Base-by-base conservation (phyloP, 306 rosid genomes). In the Lathyrus aphaca region DNA sequence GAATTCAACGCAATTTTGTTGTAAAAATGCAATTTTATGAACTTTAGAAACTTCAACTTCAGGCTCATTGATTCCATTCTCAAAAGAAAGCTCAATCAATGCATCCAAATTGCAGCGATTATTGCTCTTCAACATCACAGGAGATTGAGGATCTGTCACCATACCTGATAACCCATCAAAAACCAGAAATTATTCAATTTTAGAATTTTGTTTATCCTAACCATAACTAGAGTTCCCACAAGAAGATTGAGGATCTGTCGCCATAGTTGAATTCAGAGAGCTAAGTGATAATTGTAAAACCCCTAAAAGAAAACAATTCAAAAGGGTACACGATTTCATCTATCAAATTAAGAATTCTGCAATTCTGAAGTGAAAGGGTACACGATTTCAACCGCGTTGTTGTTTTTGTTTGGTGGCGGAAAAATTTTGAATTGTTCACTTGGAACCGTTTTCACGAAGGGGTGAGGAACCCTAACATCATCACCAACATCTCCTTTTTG, bases 11-110 rank as follows among this genome's bases (percentile, higher is more conserved):
- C 19, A 49, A 63, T 71, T 43, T 14, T 18, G 45, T 11, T 5
- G 66, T 53, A 12, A 32, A 50, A 53, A 49, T 32, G 51, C 43
- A 40, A 61, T 77, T 65, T 70, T 93, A 11, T 13, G 81, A 5
- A 61, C 45, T 53, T 79, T 73, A 9, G 56, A 79, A 69, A 66
- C 72, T 63, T 82, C 79, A 77, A 73, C 74, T 71, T 83, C 72
- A 80, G 88, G 16, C 21, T 76, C 91, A 49, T 79, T 40, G 56
- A 93, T 80, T 43, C 97, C 95, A 69, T 88, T 88, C 82, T 88
- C 96, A 12, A 93, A 81, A 60, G 98, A 93, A 50, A 93, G 86
- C 84, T 88, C 98, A 59, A 79, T 62, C 3, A 96, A 84, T 66
- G 83, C 30, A 32, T 78, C 91, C 75, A 83, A 19, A 62, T 70